Evolutionary conservation across 768 basidiomycete species (phyloP).

Genomic region (Leccinum aurantiacum): DNA sequence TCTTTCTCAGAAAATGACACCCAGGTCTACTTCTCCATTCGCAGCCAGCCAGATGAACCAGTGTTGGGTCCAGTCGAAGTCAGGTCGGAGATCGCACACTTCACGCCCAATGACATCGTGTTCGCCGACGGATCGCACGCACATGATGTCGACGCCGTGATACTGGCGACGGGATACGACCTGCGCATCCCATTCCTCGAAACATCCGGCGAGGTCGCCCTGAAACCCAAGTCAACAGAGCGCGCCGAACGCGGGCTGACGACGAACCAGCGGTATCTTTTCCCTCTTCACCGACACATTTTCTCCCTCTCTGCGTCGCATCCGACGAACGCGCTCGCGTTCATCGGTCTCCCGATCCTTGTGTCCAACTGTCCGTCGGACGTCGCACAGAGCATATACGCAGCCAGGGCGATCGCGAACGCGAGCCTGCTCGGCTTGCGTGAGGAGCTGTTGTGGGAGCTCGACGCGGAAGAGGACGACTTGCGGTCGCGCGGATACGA

Average conservation of each 20-base stretch:
- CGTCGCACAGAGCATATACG: slow-evolving; percentile 50
- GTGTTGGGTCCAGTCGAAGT: slow-evolving; percentile 24
- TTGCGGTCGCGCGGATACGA: slow-evolving; percentile 45
- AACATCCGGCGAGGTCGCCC: slow-evolving; percentile 23
- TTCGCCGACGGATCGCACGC: slow-evolving; percentile 47
- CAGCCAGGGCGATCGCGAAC: slow-evolving; percentile 45
- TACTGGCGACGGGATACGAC: slow-evolving; percentile 59
- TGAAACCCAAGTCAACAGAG: slow-evolving; percentile 17
- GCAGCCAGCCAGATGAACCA: slow-evolving; percentile 21
- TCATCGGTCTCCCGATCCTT: slow-evolving; percentile 51
- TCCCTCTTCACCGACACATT: slow-evolving; percentile 53
- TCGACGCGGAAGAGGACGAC: slow-evolving; percentile 41
- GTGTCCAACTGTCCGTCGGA: slow-evolving; percentile 51
- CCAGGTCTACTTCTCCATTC: slow-evolving; percentile 39
- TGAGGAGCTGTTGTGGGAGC: slow-evolving; percentile 38
- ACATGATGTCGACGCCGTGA: slow-evolving; percentile 43
- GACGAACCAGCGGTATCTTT: slow-evolving; percentile 54
- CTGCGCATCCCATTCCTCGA: slow-evolving; percentile 50
- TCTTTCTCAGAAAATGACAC: neutral
- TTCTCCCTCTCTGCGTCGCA: slow-evolving; percentile 48
- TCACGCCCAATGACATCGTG: slow-evolving; percentile 43
- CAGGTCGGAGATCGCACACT: slow-evolving; percentile 50
- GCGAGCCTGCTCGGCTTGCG: slow-evolving; percentile 42
- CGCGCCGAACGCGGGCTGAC: slow-evolving; percentile 32
- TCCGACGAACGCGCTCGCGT: slow-evolving; percentile 52